These are phyloP conservation scores for Simmondsia chinensis DNA, from an alignment of 148 eudicot species.

Conservation along the genomic window DNA sequence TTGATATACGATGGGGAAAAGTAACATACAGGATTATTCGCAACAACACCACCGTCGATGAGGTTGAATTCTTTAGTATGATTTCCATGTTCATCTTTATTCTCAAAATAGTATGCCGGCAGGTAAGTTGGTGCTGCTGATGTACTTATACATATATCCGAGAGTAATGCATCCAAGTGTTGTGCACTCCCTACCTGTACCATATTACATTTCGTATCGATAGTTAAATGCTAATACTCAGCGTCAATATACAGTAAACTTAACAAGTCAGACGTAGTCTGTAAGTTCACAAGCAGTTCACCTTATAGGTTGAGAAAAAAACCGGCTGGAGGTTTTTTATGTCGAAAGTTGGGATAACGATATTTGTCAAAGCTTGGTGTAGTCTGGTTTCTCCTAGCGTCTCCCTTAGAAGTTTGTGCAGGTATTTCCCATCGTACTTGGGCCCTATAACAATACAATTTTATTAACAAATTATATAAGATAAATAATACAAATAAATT, in stretches of 20 bases:
- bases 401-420: slow-evolving; percentile 23
- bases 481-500: too few relatives aligned
- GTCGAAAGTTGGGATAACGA: slow-evolving; percentile 62
- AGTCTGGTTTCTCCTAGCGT: slow-evolving; percentile 30
- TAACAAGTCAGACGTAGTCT: too few relatives aligned
- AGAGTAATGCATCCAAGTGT: slow-evolving; percentile 21
- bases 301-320: slow-evolving; percentile 29
- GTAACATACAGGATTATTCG: slow-evolving; percentile 49
- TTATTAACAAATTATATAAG: too few relatives aligned
- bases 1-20: neutral
- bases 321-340: slow-evolving; percentile 44
- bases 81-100: slow-evolving; percentile 17
- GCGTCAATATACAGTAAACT: neutral
- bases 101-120: slow-evolving; percentile 47
- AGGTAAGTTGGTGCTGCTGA: slow-evolving; percentile 65
- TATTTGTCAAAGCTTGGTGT: slow-evolving; percentile 32
- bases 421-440: slow-evolving; percentile 56
- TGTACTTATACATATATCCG: slow-evolving; percentile 59
- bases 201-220: neutral
- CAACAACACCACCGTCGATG: slow-evolving; percentile 63
- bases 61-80: slow-evolving; percentile 33
- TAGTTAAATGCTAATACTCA: neutral
- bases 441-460: too few relatives aligned
- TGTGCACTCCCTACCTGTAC: slow-evolving; percentile 15
- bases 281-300: too few relatives aligned